A percentile compares a stretch with the other conserved stretches of the same genome.
phyloP scores from a whole-genome alignment of 257 asterid genomes.

The Fraxinus cuspidata region DNA sequence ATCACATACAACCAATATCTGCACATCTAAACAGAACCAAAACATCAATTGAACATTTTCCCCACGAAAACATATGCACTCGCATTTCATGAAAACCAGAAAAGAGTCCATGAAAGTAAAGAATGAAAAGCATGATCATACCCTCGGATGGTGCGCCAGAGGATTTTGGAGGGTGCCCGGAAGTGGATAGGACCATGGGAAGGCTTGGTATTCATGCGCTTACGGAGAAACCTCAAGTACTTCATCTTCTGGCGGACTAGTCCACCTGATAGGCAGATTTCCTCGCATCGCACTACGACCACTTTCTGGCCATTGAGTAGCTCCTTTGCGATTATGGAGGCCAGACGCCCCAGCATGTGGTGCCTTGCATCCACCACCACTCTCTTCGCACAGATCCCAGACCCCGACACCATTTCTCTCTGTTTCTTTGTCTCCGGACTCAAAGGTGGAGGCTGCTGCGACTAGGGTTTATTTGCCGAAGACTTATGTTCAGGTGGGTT shows the following conservation, averaged over 20 bases:
- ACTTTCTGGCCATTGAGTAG: constrained; percentile 44
- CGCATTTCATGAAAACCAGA: too few relatives aligned
- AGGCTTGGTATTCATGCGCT: constrained; percentile 50
- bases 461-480: too few relatives aligned
- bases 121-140: background rate
- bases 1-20: too few relatives aligned
- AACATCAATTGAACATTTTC: too few relatives aligned
- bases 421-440: too few relatives aligned
- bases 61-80: too few relatives aligned
- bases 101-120: too few relatives aligned
- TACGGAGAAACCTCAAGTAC: constrained; percentile 42
- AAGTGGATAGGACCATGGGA: constrained; percentile 50
- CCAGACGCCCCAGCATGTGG: constrained; percentile 47
- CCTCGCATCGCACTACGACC: constrained; percentile 50
- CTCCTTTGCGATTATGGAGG: constrained; percentile 46
- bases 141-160: constrained; percentile 60
- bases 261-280: constrained; percentile 51
- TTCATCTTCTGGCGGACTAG: constrained; percentile 51
- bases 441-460: too few relatives aligned
- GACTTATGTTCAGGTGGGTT: too few relatives aligned
- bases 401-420: constrained; percentile 43
- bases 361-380: constrained; percentile 23
- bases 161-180: constrained; percentile 29
- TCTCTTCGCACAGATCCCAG: constrained; percentile 40
- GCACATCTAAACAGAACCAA: too few relatives aligned